Conservation (phyloP, 2,329 filamentous ascomycete species). For the Drechslerella stenobrocha region DNA sequence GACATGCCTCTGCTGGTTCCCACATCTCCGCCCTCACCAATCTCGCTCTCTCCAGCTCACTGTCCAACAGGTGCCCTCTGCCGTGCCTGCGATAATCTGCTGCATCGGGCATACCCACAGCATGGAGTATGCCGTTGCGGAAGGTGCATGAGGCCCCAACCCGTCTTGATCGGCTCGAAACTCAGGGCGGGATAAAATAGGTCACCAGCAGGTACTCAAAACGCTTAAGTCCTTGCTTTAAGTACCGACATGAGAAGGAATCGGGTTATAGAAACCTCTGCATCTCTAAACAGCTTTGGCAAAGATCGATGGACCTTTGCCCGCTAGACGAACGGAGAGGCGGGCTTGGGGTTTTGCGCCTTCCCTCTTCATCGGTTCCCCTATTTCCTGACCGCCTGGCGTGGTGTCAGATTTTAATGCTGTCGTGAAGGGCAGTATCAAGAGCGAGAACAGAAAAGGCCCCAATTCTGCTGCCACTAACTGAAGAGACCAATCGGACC, state of each 20-base stretch:
- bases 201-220: background rate
- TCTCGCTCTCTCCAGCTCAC: slow-evolving; percentile 4
- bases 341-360: background rate
- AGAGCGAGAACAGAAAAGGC: background rate
- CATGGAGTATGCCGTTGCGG: slow-evolving; percentile 9
- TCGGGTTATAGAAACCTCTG: background rate
- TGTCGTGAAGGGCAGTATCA: background rate
- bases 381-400: slow-evolving; percentile 5
- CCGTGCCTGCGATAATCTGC: slow-evolving; percentile 7
- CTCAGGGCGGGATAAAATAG: slow-evolving; percentile 3
- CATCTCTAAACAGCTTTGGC: background rate
- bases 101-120: slow-evolving; percentile 7
- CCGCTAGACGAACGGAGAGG: background rate
- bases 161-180: slow-evolving; percentile 3
- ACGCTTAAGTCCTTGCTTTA: background rate
- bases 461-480: background rate
- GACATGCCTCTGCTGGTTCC: slow-evolving; percentile 20
- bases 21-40: slow-evolving; percentile 8
- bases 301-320: background rate
- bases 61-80: slow-evolving; percentile 14
- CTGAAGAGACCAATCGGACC: background rate
- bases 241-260: slow-evolving; percentile 5
- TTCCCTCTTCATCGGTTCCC: background rate
- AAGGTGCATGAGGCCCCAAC: slow-evolving; percentile 8
- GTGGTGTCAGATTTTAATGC: background rate